Evolutionary conservation across 2,329 filamentous ascomycete species (phyloP).

Genomic region (Piedraia hortae): DNA sequence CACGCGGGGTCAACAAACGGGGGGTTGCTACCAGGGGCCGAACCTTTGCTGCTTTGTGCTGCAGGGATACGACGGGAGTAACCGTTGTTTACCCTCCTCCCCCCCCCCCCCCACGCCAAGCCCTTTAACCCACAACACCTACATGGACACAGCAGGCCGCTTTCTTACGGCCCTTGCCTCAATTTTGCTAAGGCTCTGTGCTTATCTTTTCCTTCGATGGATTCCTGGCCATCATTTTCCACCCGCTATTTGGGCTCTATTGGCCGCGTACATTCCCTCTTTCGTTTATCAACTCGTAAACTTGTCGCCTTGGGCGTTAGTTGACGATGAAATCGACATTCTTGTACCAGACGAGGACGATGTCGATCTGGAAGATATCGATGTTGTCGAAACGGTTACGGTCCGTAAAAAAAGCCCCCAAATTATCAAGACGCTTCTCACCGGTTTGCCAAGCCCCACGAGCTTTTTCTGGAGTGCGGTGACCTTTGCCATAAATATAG

Average conservation of each 20-base stretch:
- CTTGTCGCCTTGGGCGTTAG: constrained; percentile 10
- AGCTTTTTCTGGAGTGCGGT: constrained; percentile 34
- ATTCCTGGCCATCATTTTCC: constrained; percentile 9
- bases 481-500: constrained; percentile 34
- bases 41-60: no score
- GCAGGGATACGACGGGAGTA: no score
- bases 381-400: constrained; percentile 11
- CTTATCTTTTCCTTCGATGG: constrained; percentile 3
- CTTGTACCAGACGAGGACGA: constrained; percentile 10
- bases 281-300: constrained; percentile 11
- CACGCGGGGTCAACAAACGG: no score
- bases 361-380: constrained; percentile 5
- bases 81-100: no score
- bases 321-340: constrained; percentile 12
- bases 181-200: not conserved
- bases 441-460: constrained; percentile 47
- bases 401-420: constrained; percentile 25
- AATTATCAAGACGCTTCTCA: constrained; percentile 38
- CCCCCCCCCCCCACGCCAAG: no score
- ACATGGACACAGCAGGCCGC: no score
- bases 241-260: constrained; percentile 12
- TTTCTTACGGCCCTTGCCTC: no score
- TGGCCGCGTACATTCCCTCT: constrained; percentile 20
- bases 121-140: no score
- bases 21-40: no score